Evolutionary conservation across 2,329 filamentous ascomycete species (phyloP).

Genomic region (Trichocomaceae sp.): DNA sequence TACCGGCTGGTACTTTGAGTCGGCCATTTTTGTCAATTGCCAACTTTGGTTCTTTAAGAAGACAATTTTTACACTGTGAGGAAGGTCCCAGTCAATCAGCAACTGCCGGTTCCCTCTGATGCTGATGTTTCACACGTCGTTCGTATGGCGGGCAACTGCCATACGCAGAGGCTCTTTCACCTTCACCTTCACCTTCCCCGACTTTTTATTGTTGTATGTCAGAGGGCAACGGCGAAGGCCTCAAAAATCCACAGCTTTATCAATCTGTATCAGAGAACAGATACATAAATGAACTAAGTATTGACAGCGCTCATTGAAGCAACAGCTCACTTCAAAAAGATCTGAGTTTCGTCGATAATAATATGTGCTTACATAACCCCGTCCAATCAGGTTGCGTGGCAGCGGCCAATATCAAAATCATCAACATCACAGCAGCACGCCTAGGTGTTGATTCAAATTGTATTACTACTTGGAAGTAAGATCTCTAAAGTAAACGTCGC

Average conservation of each 20-base stretch:
- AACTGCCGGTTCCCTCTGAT: neutral
- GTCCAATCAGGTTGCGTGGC: neutral
- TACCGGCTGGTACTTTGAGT: conserved; percentile 10
- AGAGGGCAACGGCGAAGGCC: neutral
- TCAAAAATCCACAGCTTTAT: neutral
- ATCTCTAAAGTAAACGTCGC: too few relatives aligned
- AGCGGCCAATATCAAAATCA: neutral
- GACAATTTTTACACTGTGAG: neutral
- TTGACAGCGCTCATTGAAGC: neutral
- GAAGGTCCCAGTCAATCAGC: neutral
- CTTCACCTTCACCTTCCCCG: neutral
- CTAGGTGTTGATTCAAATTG: too few relatives aligned
- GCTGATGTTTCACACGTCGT: neutral
- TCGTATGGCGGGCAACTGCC: neutral
- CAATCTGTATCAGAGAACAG: neutral
- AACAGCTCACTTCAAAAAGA: neutral
- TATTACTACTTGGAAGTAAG: too few relatives aligned
- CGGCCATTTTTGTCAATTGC: conserved; percentile 2
- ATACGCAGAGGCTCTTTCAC: neutral
- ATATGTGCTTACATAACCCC: neutral
- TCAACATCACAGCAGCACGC: too few relatives aligned
- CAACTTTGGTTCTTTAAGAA: neutral
- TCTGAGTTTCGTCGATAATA: neutral
- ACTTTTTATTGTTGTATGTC: neutral
- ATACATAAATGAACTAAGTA: neutral